Evolutionary conservation across 768 basidiomycete species (phyloP).

Genomic region (Steccherinum ochraceum): DNA sequence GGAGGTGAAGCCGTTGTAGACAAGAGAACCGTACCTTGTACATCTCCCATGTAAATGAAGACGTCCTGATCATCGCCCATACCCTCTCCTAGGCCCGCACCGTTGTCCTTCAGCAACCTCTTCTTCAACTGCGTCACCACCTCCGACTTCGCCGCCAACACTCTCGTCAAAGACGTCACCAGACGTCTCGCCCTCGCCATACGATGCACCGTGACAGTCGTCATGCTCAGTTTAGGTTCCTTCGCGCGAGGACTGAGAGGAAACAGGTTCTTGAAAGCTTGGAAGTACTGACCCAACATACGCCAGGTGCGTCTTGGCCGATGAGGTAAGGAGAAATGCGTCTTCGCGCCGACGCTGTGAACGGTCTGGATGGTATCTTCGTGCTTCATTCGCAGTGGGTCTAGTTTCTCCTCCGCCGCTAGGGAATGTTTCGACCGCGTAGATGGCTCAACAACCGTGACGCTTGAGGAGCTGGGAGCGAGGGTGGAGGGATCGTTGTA

Average conservation of each 20-base stretch:
- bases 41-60: conserved; percentile 84
- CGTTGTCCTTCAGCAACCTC: conserved; percentile 44
- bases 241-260: background rate
- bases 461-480: background rate
- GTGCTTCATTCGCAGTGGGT: background rate
- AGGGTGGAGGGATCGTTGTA: background rate
- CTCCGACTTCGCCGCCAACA: conserved; percentile 77
- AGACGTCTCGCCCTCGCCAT: conserved; percentile 77
- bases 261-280: background rate
- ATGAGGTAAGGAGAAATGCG: conserved; percentile 9
- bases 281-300: background rate
- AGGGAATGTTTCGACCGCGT: background rate
- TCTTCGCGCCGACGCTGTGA: background rate
- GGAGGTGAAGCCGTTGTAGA: background rate
- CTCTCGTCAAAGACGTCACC: conserved; percentile 69
- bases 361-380: background rate
- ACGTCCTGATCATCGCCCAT: conserved; percentile 57
- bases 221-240: conserved; percentile 11
- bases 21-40: conserved; percentile 58
- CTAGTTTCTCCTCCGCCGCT: background rate
- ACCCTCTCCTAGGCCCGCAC: conserved; percentile 28
- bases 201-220: conserved; percentile 52
- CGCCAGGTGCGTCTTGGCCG: background rate
- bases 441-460: background rate
- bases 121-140: conserved; percentile 78